Evolutionary conservation across 768 basidiomycete genomes (phyloP), one percentile per base, ranked within the genome.

Genomic region (Amanita molliuscula): DNA sequence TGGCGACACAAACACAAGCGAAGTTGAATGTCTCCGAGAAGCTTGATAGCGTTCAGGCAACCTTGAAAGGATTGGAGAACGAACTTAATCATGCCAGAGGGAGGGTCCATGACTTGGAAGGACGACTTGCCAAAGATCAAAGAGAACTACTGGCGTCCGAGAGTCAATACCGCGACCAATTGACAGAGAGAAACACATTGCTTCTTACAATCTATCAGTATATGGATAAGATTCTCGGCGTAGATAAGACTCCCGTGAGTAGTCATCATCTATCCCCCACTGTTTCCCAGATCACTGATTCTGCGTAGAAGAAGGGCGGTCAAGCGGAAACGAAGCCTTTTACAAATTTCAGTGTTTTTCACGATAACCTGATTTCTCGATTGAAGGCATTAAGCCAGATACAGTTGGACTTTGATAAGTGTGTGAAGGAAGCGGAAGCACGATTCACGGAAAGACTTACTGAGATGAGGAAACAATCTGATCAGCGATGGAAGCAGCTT

Each of bases 121-220:
- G 76, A 53, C 71, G 89, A 51, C 65, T 94, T 54, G 78, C 80
- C 35, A 90, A 89, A 64, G 91, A 93, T 54, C 88, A 92, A 63
- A 73, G 87, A 33, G 72, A 79, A 36, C 61, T 92, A 52, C 62
- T 89, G 54, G 63, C 67, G 20, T 79, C 82, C 2, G 92, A 95
- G 65, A 77, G 68, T 48, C 84, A 90, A 65, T 92, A 88, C 61
- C 75, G 93, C 23, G 89, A 95, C 65, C 94, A 97, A 67, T 65
- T 95, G 29, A 92, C 90, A 15, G 95, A 97, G 71, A 73, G 92
- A 50, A 96, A 93, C 62, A 93, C 91, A 21, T 72, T 97, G 26
- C 68, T 97, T 47, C 70, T 96, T 57, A 91, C 90, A 6, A 88
- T 96, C 23, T 96, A 91, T 64, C 92, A 96, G 66, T 93, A 94